Percentiles rank a stretch among this genome's conserved stretches.
Conservation (phyloP, 1,139 yeast genomes). For the Lodderomyces pseudojiufengensis region DNA sequence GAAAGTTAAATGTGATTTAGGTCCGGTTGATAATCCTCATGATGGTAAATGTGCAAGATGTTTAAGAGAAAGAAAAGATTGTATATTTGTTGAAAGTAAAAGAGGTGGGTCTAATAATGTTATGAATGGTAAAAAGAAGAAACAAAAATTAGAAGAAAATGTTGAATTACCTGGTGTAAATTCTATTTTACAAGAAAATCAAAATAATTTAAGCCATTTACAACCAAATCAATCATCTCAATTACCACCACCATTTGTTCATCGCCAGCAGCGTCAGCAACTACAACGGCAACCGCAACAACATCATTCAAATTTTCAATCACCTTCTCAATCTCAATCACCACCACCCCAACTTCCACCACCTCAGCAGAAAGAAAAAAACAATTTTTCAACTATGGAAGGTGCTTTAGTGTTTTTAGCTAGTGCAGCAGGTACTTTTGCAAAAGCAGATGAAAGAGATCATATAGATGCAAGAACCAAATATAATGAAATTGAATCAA, state of each 20-base stretch:
- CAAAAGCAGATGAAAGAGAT: conserved; percentile 63
- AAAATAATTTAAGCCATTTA: background rate
- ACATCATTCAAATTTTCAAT: background rate
- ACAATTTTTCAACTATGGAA: conserved; percentile 49
- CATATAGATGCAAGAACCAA: conserved; percentile 60
- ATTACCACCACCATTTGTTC: conserved; percentile 2
- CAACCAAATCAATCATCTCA: background rate
- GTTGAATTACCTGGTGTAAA: conserved; percentile 8
- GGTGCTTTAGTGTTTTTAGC: conserved; percentile 71
- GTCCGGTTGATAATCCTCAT: conserved; percentile 66
- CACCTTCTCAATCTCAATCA: conserved; percentile 3
- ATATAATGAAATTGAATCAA: conserved; percentile 45
- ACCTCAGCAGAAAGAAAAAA: background rate
- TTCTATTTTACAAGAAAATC: conserved; percentile 6
- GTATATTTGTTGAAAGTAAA: conserved; percentile 67
- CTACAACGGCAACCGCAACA: conserved; percentile 1
- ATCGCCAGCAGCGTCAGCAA: background rate
- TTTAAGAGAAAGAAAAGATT: conserved; percentile 72
- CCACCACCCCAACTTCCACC: background rate
- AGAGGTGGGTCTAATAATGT: conserved; percentile 55
- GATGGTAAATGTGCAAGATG: conserved; percentile 88
- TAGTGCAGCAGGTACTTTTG: conserved; percentile 71
- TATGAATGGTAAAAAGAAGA: conserved; percentile 33
- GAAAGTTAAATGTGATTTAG: conserved; percentile 82
- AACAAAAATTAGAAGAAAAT: conserved; percentile 1